Base-by-base conservation (phyloP, 2,329 filamentous ascomycete species). In the Ophiostoma tasmaniense region DNA sequence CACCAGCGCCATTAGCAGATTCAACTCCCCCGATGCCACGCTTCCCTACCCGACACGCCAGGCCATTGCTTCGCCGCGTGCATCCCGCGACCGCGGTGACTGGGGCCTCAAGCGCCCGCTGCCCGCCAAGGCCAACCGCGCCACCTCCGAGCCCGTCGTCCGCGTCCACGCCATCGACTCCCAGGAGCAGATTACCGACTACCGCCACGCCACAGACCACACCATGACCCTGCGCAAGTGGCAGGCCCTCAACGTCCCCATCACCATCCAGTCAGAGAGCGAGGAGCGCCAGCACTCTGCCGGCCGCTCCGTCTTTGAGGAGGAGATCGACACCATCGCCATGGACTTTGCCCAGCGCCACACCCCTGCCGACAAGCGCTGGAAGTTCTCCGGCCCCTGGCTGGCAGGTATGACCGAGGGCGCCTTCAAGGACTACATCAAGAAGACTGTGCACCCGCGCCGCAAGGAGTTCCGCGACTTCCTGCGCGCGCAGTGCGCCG, bases 81-180 rank as follows among this genome's bases (percentile, higher is more conserved):
- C 87, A 22, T 93, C 93, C 8, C 84, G 92, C 30, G 81, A 83
- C 55, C 87, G 87, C 75, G 94, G 94, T 45, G 94, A 98, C 76
- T 98, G 94, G 93, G 94, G 94, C 17, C 81, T 97, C 74, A 98
- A 98, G 81, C 84, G 94, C 68, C 84, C 92, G 0, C 82, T 98
- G 6, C 94, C 94, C 1, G 80, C 89, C 10, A 89, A 89, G 77
- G 88, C 90, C 2, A 93, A 92, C 5, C 86, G 87, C 25, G 86
- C 87, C 68, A 88, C 87, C 7, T 87, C 89, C 7, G 89, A 88
- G n/a, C 91, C 93, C 11, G 82, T 91, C 66, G 85, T 97, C 68
- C 87, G 91, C 72, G 80, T 98, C 73, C 88, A 87, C 74, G 85
- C 90, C 71, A 84, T 96, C 72, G 94, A 98, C 81, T 91, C 92